Base-by-base conservation (phyloP, 2,329 filamentous ascomycete species). In the Neofusicoccum kwambonambiense region DNA sequence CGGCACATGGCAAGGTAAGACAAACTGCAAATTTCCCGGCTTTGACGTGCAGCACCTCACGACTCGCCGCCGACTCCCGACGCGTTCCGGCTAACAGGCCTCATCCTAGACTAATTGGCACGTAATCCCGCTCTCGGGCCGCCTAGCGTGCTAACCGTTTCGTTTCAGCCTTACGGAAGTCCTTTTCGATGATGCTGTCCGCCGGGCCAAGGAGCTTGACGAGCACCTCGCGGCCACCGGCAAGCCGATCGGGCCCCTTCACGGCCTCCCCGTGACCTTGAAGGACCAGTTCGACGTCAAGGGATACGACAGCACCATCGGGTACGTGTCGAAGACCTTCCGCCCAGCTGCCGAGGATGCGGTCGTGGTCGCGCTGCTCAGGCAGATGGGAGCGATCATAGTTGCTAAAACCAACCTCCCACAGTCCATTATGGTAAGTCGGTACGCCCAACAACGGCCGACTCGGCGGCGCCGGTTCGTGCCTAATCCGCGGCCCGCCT, bases 401-500 rank as follows among this genome's bases (percentile, higher is more conserved):
- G 70, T 86, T 19, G 82, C 80, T 75, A 83, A 83, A 75, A 87
- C 86, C 0, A 82, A 80, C 44, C 85, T 85, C 0, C 85, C 86
- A 1, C 81, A 84, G 64, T 86, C 84, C 0, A 75, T 84, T 9
- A 82, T 88, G 84, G 75, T 83, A 77, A 70, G 84, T 84, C 35
- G 85, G 88, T 76, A 88, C 85, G 0, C 77, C 84, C 68, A 88
- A 88, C 75, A 85, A 87, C 65, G 67, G 85, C 86, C 69, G 84
- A 80, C 2, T 84, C 85, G 65, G 86, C 84, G 0, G 78, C 6
- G 78, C 6, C 52, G 15, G 15, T 44, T 44, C 37, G 52, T 44
- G 51, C 51, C 37, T 22, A 56, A 56, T 27, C 37, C 3, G 35
- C 37, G 51, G 35, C 37, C 37, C 37, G 51, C 39, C 22, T 34